Conservation (phyloP, 768 basidiomycete genomes). For the Boletus sensibilis region DNA sequence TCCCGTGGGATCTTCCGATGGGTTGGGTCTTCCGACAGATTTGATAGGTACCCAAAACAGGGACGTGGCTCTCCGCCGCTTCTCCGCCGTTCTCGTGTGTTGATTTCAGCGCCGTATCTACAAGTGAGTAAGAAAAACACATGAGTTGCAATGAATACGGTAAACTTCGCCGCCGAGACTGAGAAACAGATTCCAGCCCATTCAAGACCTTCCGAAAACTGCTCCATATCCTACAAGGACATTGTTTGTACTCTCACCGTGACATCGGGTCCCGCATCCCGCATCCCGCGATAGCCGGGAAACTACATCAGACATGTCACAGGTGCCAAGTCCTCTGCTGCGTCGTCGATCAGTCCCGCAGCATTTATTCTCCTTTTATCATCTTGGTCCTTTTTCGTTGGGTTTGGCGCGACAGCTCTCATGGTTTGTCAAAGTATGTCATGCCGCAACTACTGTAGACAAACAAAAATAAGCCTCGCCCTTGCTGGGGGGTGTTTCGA, state of each 20-base stretch:
- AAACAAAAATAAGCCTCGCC: neutral
- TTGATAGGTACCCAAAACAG: neutral
- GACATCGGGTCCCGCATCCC: neutral
- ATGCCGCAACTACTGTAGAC: neutral
- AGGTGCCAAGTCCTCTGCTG: neutral
- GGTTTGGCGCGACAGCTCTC: neutral
- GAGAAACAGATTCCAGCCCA: slow-evolving; percentile 1
- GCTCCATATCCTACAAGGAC: neutral
- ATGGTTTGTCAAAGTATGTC: neutral
- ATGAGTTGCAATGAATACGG: neutral
- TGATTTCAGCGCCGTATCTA: neutral
- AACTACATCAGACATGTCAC: slow-evolving; percentile 6
- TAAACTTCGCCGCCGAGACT: neutral
- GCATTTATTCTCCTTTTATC: neutral
- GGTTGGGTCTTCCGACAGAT: neutral
- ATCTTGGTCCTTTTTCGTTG: neutral
- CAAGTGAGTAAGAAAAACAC: neutral
- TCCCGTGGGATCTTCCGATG: neutral
- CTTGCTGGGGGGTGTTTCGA: neutral
- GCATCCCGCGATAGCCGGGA: slow-evolving; percentile 3
- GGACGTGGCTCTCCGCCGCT: neutral
- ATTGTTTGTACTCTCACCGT: neutral
- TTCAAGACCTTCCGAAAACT: neutral
- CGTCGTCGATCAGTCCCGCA: neutral
- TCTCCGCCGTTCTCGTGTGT: slow-evolving; percentile 6